Base-by-base conservation (phyloP, 768 basidiomycete genomes). In the Phaeotremella skinneri region DNA sequence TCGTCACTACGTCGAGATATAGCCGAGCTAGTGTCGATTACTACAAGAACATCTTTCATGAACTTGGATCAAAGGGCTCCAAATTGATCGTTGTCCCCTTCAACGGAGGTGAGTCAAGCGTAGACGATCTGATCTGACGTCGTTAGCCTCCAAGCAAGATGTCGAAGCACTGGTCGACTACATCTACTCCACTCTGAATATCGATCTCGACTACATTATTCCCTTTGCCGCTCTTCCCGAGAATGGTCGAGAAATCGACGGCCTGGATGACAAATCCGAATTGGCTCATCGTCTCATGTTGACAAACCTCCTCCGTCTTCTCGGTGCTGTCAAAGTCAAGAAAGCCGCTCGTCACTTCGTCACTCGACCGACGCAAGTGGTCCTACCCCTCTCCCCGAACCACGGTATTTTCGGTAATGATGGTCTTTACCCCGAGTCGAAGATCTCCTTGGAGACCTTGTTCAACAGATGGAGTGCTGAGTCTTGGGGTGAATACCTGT, bases 141-240 rank as follows among this genome's bases (percentile, higher is more conserved):
- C 20, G 16, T 1, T 47, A 70, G 96, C 89, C 27, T 98, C 96
- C 2, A 96, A 91, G 79, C 96, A 98, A 76, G 96, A 99, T 66
- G 91, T 97, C 37, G 96, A 99, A 72, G 91, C 93, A 3, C 85
- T 99, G 52, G 86, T 99, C 67, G 94, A 98, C 79, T 99, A 98
- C 77, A 94, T 99, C 78, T 99, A 98, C 79, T 85, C 87, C 27
- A 91, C 86, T 25, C 86, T 99, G 54, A 89, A 91, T 56, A 85
- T 98, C 81, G 96, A 99, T 79, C 84, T 99, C 57, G 96, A 99
- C 79, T 99, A 98, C 78, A 90, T 99, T 70, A 84, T 98, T 59
- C 96, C 96, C 21, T 99, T 99, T 79, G 96, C 96, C 43, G 96
- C 94, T 49, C 87, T 99, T 47, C 94, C 96, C 4, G 96, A 99